Base-by-base conservation (phyloP, 2,329 filamentous ascomycete species). In the Penicillium corylophilum region DNA sequence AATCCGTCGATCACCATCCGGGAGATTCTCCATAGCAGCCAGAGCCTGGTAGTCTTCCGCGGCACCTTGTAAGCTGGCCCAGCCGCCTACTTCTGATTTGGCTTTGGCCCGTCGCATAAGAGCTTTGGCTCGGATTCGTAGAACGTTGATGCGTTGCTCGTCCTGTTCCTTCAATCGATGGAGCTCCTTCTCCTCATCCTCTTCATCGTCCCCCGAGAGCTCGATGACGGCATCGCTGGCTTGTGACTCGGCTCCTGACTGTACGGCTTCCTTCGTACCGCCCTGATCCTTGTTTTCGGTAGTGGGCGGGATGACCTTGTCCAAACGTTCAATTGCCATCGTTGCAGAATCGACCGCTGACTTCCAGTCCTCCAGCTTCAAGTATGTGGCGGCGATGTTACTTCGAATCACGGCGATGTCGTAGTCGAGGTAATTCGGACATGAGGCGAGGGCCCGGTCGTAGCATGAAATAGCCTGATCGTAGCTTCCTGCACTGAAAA, bases 341-440 rank as follows among this genome's bases (percentile, higher is more conserved):
- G 85, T 88, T 1, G 92, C 91, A 9, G 83, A 80, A 44, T 86
- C 85, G 39, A 91, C 81, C 9, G 90, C 89, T 26, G 89, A 85
- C 60, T 92, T 90, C 89, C 91, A 96, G 55, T 93, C 86, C 54
- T 85, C 79, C 3, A 95, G 77, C 69, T 95, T 95, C 48, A 97
- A 71, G 63, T 96, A 84, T 67, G 91, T 96, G 9, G 92, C 93
- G 1, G 93, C 83, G 59, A 96, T 87, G 75, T 97, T 97, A 68
- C 88, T 91, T 53, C 87, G 84, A 5, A 97, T 79, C 9, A 97
- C 89, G 23, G 92, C 90, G 56, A 93, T 79, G 62, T 96, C 90
- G 74, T 90, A 96, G 68, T 93, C 85, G 23, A 95, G 82, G 68
- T 95, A 95, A 58, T 84, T 86, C 2, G 93, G 93, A 64, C 90